Evolutionary conservation across 1,284 basidiomycete species (phyloP), one percentile per base, ranked within the genome.

Genomic region (Wallemia hederae): DNA sequence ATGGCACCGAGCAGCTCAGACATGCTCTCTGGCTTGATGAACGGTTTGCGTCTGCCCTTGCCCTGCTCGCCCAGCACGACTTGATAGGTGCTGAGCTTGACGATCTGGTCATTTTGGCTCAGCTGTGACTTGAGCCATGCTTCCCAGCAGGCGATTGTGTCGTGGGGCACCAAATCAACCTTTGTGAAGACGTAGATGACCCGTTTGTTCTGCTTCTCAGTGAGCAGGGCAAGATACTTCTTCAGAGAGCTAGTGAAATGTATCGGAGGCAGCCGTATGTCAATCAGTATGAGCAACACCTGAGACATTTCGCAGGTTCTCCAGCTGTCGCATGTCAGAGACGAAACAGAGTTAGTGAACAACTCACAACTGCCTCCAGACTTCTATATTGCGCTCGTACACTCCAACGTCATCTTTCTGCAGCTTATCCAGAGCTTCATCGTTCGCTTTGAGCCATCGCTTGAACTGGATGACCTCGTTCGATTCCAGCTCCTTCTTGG

Each of bases 311-410:
- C 39, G 22, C 39, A 49, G 11, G 39, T 49, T 49, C 39, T 49
- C 39, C 39, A 49, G 39, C 29, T 31, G 7, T 31, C 29, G 29
- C 17, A 17, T 31, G 29, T 55, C 19, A 2, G 34, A 22, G 22
- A 28, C 15, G 25, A 22, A 29, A 25, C 19, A 58, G 55, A 65
- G 62, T 34, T 63, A 62, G 19, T 60, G 60, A 24, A 60, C 61
- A 24, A 77, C 81, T 67, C 71, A 86, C 79, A 91, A 71, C 72
- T 92, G 88, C 63, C 88, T 73, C 87, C 87, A 92, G 3, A 92
- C 88, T 69, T 91, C 84, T 25, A 91, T 67, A 69, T 92, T 92
- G 28, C 85, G 78, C 70, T 92, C 89, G 69, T 81, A 92, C 31
- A 66, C 65, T 22, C 56, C 65, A 25, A 64, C 64, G 29, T 65